phyloP scores from a whole-genome alignment of 2,329 filamentous ascomycete species.

The Zymoseptoria crescenta region DNA sequence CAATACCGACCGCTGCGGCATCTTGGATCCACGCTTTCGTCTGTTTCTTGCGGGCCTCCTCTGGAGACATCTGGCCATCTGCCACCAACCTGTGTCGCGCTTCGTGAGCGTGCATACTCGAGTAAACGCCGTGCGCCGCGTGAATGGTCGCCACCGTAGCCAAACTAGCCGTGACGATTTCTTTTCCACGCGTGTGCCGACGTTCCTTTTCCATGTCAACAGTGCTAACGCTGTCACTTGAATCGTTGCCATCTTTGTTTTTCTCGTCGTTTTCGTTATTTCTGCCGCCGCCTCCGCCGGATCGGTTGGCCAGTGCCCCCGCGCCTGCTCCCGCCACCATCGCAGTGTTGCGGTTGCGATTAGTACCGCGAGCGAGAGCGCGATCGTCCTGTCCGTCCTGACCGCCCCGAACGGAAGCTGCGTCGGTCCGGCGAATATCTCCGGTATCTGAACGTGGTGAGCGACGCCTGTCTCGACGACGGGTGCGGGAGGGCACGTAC shows the following conservation, averaged over 20 bases:
- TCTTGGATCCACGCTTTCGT: constrained; percentile 58
- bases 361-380: constrained; percentile 31
- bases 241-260: constrained; percentile 11
- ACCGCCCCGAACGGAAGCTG: constrained; percentile 17
- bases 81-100: constrained; percentile 52
- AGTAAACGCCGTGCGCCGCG: constrained; percentile 57
- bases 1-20: constrained; percentile 58
- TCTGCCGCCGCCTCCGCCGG: constrained; percentile 6
- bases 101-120: constrained; percentile 56
- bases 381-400: constrained; percentile 26
- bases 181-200: constrained; percentile 59
- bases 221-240: constrained; percentile 30
- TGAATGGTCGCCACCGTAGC: constrained; percentile 63
- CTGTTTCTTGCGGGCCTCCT: constrained; percentile 56
- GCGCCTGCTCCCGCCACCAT: constrained; percentile 31
- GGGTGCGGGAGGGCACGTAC: constrained; percentile 44
- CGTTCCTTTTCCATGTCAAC: constrained; percentile 53
- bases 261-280: constrained; percentile 4
- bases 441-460: constrained; percentile 35
- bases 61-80: constrained; percentile 54
- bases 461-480: constrained; percentile 33
- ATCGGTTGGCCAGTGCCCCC: constrained; percentile 11
- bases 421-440: constrained; percentile 29
- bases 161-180: constrained; percentile 57
- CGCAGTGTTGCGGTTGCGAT: constrained; percentile 38